These are phyloP conservation scores for Singerocomus rubriflavus DNA, from an alignment of 1,284 basidiomycete species.

Conservation along the genomic window DNA sequence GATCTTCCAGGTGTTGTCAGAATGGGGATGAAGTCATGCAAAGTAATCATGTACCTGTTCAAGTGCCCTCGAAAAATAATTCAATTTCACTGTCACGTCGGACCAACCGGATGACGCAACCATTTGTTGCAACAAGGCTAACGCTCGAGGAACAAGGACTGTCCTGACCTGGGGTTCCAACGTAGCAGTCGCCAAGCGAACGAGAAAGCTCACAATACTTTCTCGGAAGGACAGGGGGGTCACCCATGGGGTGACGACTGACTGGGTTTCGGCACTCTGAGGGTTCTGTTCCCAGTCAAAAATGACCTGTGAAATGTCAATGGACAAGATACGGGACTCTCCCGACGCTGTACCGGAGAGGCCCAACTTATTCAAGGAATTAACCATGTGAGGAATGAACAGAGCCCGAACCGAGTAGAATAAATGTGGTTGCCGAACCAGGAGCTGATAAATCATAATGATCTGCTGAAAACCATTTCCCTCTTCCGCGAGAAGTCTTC, in stretches of 20 bases:
- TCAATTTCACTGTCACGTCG: conserved; percentile 91
- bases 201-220: conserved; percentile 90
- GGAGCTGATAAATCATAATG: conserved; percentile 87
- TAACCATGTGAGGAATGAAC: conserved; percentile 96
- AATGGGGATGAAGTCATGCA: background rate
- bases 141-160: conserved; percentile 72
- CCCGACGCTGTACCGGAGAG: conserved; percentile 71
- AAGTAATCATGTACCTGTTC: conserved; percentile 58
- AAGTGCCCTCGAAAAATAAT: conserved; percentile 82
- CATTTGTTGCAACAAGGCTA: conserved; percentile 80
- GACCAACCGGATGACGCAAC: conserved; percentile 84
- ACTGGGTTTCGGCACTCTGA: conserved; percentile 31
- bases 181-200: conserved; percentile 80
- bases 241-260: conserved; percentile 49
- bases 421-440: conserved; percentile 87
- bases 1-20: conserved; percentile 44
- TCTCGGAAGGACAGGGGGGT: conserved; percentile 83
- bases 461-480: conserved; percentile 80
- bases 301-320: conserved; percentile 85
- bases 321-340: conserved; percentile 79
- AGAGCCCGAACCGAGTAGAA: conserved; percentile 94
- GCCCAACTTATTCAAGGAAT: conserved; percentile 86
- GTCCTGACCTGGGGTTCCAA: conserved; percentile 64
- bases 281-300: conserved; percentile 84
- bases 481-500: conserved; percentile 89